A percentile compares a stretch with the other conserved stretches of the same genome.
phyloP scores from a whole-genome alignment of 2,329 filamentous ascomycete genomes.

The Microascus cirrosus region DNA sequence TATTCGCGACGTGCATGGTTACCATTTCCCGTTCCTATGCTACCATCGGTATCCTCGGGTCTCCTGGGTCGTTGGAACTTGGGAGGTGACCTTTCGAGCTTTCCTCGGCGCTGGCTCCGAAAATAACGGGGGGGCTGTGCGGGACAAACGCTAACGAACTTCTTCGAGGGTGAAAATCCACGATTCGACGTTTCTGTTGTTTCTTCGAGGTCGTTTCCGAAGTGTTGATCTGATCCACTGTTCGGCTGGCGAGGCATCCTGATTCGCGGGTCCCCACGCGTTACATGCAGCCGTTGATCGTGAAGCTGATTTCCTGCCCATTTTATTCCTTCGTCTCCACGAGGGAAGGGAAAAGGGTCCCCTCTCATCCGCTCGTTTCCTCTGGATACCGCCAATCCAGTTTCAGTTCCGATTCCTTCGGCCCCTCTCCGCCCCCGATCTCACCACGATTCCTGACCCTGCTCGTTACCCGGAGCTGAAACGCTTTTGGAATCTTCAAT shows the following conservation, averaged over 20 bases:
- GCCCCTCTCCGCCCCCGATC: not conserved
- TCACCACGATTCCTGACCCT: not conserved
- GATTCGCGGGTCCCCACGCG: not conserved
- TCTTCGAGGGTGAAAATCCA: not conserved
- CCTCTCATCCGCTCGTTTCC: not conserved
- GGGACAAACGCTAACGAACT: not conserved
- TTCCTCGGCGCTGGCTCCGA: not conserved
- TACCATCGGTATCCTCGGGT: not conserved
- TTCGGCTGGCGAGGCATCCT: not conserved
- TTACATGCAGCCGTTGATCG: not conserved
- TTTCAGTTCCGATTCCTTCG: not conserved
- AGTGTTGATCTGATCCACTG: not conserved
- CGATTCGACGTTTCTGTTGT: not conserved
- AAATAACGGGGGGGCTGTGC: not conserved
- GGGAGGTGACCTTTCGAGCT: not conserved
- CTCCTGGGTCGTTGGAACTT: not conserved
- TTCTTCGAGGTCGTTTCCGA: not conserved
- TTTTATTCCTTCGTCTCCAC: not conserved
- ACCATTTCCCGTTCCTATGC: not conserved
- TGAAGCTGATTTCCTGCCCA: not conserved
- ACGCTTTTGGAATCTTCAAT: not conserved
- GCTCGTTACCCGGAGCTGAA: not conserved
- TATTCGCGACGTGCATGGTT: not conserved
- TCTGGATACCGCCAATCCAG: not conserved
- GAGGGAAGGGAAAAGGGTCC: not conserved